Conservation (phyloP, 192 early-diverging fungal species). For the Irineochytrium annulatum region DNA sequence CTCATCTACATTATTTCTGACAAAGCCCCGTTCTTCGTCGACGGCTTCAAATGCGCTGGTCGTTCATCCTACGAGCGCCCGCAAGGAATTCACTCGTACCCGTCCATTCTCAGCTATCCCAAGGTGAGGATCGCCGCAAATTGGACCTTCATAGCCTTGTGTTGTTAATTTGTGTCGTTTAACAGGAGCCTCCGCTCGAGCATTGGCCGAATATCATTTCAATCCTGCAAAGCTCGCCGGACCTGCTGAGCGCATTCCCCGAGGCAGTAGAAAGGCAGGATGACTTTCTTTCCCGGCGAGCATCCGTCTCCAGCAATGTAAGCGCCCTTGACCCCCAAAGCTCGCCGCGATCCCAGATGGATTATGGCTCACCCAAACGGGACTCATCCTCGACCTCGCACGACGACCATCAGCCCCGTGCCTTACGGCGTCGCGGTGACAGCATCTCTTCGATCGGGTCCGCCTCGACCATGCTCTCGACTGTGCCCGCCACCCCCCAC, state of each 20-base stretch:
- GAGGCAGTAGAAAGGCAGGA: no score
- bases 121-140: constrained; percentile 3
- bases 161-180: background rate
- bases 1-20: constrained; percentile 20
- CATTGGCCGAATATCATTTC: constrained; percentile 32
- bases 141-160: background rate
- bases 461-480: background rate
- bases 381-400: background rate
- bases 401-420: background rate
- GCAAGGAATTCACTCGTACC: constrained; percentile 20
- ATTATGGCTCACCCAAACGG: no score
- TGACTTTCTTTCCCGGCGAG: no score
- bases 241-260: background rate
- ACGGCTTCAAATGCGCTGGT: constrained; percentile 20
- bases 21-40: constrained; percentile 9
- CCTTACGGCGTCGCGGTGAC: background rate
- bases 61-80: background rate
- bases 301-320: background rate
- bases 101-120: constrained; percentile 18
- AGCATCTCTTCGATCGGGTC: background rate
- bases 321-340: background rate
- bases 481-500: background rate
- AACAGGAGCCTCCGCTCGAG: constrained; percentile 15
- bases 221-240: constrained; percentile 14
- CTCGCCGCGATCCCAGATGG: background rate